Evolutionary conservation across 2,329 filamentous ascomycete species (phyloP), one percentile per base, ranked within the genome.

Genomic region (Aspergillus sp.): DNA sequence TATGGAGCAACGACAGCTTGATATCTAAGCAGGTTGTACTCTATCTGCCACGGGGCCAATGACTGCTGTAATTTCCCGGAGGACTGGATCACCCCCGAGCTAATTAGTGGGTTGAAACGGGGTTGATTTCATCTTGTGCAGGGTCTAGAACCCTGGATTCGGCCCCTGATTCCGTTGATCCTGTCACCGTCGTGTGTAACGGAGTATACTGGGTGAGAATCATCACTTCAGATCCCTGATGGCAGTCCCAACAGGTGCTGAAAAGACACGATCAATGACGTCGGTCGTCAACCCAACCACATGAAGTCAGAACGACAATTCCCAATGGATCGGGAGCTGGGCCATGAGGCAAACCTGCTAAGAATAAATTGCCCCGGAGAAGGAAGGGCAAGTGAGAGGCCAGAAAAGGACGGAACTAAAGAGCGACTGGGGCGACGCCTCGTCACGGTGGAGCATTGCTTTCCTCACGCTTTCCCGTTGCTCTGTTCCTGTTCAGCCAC

Each of bases 401-500:
- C 7, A 47, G 18, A 32, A 24, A 10, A 22, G 32, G 18, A 12
- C 22, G 14, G 47, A 36, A 36, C 29, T 29, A 45, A 36, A 54
- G 29, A 14, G 20, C 39, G 39, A 52, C 36, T 56, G 29, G 50
- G 22, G 50, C 46, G 26, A 47, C 58, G 51, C 58, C 57, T 61
- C 51, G 39, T 32, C 50, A 32, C 42, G 56, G 65, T 70, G 66
- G 67, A 71, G 63, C 63, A 58, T 51, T 47, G 59, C 9, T 32
- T 36, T 36, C 12, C 14, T 39, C 36, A 39, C 12, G 31, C 6
- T 26, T 26, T 26, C 26, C 32, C 32, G 36, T 42, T 14, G 55
- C 54, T 55, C 53, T 24, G 24, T 58, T 58, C 50, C 62, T 55
- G 63, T 71, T 69, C 72, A 74, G 72, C 73, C 72, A 74, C 72